Base-by-base conservation (phyloP, 108 stramenopile genomes). In the Nitzschia putrida region DNA sequence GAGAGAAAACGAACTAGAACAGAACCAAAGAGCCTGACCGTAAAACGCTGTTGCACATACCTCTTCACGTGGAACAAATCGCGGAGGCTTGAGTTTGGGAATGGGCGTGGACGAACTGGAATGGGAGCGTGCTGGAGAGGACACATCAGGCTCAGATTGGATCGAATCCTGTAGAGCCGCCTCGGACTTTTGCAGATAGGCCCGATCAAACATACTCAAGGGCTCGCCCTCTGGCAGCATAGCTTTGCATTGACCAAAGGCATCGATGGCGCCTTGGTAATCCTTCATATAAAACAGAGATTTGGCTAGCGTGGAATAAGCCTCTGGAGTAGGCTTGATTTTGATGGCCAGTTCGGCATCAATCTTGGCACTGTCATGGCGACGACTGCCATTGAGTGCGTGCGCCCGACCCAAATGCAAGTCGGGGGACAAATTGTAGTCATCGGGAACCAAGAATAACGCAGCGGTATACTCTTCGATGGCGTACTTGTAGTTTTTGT, bases 381-480 rank as follows among this genome's bases (percentile, higher is more conserved):
- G 63, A 64, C 88, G 81, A 57, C 85, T 81, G 29, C 90, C 90
- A 68, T 94, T 94, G 74, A 91, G 67, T n/a, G 90, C 93, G 64
- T 94, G 86, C 16, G 89, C 89, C 44, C 93, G 78, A 38, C 92
- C 92, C 14, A 89, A 70, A 68, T 93, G 89, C 25, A 93, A 57
- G 40, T 93, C 88, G 9, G 92, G 92, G 37, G 83, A 87, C 49
- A 93, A 73, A 59, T 89, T 80, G 20, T 74, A 69, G 54, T 91
- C 93, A 71, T 91, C 93, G 3, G 90, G 90, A 10, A 94, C 88
- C 38, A 94, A 66, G 56, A 91, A 91, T 24, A 94, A 63, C 13
- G 93, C 93, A n/a, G 93, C 90, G 1, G 90, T 88, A 61, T 89
- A 94, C 61, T 88, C 88, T 66, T 94, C 93, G 45, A 94, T 88